Evolutionary conservation across 169 alveolate species (phyloP).

Genomic region (Cryptosporidium sp.): DNA sequence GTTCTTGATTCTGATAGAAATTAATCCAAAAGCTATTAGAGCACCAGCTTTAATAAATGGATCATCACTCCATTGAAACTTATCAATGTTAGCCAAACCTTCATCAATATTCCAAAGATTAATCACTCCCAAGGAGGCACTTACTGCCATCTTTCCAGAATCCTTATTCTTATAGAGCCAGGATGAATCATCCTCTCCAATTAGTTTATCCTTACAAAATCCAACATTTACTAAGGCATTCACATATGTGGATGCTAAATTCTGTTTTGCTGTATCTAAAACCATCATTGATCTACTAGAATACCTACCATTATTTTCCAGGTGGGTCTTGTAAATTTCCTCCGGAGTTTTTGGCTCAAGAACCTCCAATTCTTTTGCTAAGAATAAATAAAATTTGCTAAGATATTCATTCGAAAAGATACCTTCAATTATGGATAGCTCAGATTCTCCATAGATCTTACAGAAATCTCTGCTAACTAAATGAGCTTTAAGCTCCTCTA

Average conservation of each 20-base stretch:
- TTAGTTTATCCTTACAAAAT: constrained; percentile 93
- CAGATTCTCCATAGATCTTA: constrained; percentile 32
- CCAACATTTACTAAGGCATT: constrained; percentile 99
- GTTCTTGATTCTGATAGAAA: constrained; percentile 92
- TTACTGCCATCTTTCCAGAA: constrained; percentile 94
- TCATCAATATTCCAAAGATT: constrained; percentile 98
- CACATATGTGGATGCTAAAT: constrained; percentile 96
- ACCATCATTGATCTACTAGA: constrained; percentile 80
- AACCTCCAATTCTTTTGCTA: constrained; percentile 95
- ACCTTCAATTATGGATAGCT: constrained; percentile 77
- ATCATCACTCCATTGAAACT: constrained; percentile 94
- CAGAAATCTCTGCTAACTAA: constrained; percentile 22
- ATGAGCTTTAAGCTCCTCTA: constrained; percentile 75
- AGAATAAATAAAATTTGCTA: constrained; percentile 86
- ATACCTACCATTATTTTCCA: constrained; percentile 86
- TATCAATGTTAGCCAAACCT: constrained; percentile 89
- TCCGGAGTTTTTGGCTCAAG: constrained; percentile 96
- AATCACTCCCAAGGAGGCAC: constrained; percentile 95
- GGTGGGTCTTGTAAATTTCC: constrained; percentile 91
- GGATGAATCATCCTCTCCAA: constrained; percentile 84
- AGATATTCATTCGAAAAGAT: constrained; percentile 90
- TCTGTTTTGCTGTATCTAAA: constrained; percentile 94
- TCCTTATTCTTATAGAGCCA: constrained; percentile 97
- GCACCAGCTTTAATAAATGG: constrained; percentile 96
- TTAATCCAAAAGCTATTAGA: constrained; percentile 93